These are phyloP conservation scores for Pichia sp. DNA, from an alignment of 1,139 yeast species.

Conservation along the genomic window DNA sequence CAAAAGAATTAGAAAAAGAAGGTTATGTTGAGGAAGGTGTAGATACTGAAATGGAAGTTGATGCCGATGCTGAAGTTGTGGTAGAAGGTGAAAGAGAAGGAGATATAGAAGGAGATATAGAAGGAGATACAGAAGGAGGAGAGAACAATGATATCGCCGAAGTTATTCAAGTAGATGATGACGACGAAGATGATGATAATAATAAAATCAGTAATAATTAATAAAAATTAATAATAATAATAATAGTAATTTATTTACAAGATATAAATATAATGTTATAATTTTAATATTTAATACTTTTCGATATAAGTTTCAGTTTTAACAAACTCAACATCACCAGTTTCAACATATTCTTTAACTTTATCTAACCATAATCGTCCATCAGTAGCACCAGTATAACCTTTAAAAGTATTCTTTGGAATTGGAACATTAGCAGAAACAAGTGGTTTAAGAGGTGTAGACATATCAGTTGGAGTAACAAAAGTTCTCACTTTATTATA, in stretches of 20 bases:
- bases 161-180: conserved; percentile 23
- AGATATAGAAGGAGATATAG: too few relatives aligned
- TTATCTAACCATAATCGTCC: conserved; percentile 69
- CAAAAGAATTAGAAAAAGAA: not conserved
- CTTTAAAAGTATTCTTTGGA: conserved; percentile 60
- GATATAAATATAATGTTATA: too few relatives aligned
- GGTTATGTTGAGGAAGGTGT: conserved; percentile 10
- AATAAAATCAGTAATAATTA: too few relatives aligned
- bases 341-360: conserved; percentile 66
- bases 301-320: conserved; percentile 35
- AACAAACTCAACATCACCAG: conserved; percentile 45
- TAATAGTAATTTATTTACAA: too few relatives aligned
- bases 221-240: too few relatives aligned
- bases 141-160: too few relatives aligned
- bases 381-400: conserved; percentile 65
- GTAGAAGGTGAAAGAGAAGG: too few relatives aligned
- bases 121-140: too few relatives aligned
- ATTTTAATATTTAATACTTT: too few relatives aligned
- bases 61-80: conserved; percentile 9
- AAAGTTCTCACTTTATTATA: conserved; percentile 88
- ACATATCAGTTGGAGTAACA: conserved; percentile 63
- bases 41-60: not conserved
- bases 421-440: conserved; percentile 69
- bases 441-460: conserved; percentile 57
- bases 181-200: not conserved